phyloP scores from a whole-genome alignment of 345 rosid species.

The Carallia brachiata region DNA sequence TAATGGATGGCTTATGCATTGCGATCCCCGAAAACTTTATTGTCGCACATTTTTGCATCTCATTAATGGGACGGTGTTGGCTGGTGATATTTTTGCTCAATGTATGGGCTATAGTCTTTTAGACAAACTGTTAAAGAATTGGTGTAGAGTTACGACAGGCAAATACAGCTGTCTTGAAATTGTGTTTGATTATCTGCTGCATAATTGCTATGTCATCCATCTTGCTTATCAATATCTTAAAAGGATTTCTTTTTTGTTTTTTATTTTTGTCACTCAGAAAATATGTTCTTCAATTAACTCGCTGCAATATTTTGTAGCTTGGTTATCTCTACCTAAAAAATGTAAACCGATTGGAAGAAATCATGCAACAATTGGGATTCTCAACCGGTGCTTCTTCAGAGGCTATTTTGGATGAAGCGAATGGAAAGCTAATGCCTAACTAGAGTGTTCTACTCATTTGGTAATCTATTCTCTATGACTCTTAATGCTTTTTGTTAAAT shows the following conservation, averaged over 20 bases:
- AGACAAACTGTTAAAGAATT: neutral
- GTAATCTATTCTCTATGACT: neutral
- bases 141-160: neutral
- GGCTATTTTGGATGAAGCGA: constrained; percentile 41
- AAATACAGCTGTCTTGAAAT: neutral
- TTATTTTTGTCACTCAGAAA: neutral
- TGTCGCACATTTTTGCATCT: neutral
- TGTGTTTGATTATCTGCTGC: neutral
- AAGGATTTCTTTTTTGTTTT: neutral
- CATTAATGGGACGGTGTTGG: neutral
- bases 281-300: constrained; percentile 7
- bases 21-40: neutral
- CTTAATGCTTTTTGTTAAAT: neutral
- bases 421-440: constrained; percentile 25
- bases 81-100: neutral
- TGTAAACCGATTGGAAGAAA: constrained; percentile 65
- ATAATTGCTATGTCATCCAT: neutral
- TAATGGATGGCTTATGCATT: neutral
- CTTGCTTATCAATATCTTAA: neutral
- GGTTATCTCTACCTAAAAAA: constrained; percentile 79
- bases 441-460: neutral
- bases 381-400: constrained; percentile 52
- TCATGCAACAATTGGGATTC: constrained; percentile 83
- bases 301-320: constrained; percentile 39
- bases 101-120: neutral